A percentile compares a stretch with the other conserved stretches of the same genome.
Evolutionary conservation across 2,329 filamentous ascomycete species (phyloP).

Genomic region (Ophiocordyceps camponoti-floridani): DNA sequence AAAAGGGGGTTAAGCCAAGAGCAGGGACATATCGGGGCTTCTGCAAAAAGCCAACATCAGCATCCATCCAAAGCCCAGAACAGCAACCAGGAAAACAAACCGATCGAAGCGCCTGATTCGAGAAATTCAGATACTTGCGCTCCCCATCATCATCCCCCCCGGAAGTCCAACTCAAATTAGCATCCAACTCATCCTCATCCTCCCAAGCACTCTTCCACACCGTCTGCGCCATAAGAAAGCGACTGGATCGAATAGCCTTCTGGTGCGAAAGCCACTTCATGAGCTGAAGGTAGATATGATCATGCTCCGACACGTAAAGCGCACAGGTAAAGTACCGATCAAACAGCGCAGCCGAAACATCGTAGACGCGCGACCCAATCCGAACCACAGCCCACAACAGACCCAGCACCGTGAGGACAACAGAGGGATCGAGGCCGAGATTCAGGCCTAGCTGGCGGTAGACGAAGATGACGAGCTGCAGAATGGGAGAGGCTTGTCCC

Average conservation of each 20-base stretch:
- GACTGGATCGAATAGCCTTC: conserved; percentile 29
- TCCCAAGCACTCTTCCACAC: conserved; percentile 37
- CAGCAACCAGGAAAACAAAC: conserved; percentile 11
- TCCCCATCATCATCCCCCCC: conserved; percentile 14
- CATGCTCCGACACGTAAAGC: conserved; percentile 33
- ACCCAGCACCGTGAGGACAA: conserved; percentile 25
- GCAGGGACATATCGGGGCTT: conserved; percentile 35
- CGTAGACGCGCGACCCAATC: conserved; percentile 16
- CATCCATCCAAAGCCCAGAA: background rate
- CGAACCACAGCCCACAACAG: conserved; percentile 28
- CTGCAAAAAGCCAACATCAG: conserved; percentile 6
- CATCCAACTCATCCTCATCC: conserved; percentile 22
- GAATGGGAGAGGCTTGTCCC: conserved; percentile 22
- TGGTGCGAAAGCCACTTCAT: conserved; percentile 40
- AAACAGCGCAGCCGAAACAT: conserved; percentile 16
- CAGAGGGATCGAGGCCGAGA: conserved; percentile 29
- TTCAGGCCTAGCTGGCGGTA: conserved; percentile 24
- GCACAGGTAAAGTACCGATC: conserved; percentile 29
- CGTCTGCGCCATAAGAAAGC: conserved; percentile 36
- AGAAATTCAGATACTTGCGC: conserved; percentile 36
- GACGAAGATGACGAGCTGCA: conserved; percentile 23
- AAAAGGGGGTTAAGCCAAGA: conserved; percentile 33
- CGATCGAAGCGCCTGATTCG: conserved; percentile 34
- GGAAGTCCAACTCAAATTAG: background rate
- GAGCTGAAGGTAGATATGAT: conserved; percentile 39